Evolutionary conservation across 1,284 basidiomycete species (phyloP), one percentile per base, ranked within the genome.

Genomic region (Ceratobasidium sp.): DNA sequence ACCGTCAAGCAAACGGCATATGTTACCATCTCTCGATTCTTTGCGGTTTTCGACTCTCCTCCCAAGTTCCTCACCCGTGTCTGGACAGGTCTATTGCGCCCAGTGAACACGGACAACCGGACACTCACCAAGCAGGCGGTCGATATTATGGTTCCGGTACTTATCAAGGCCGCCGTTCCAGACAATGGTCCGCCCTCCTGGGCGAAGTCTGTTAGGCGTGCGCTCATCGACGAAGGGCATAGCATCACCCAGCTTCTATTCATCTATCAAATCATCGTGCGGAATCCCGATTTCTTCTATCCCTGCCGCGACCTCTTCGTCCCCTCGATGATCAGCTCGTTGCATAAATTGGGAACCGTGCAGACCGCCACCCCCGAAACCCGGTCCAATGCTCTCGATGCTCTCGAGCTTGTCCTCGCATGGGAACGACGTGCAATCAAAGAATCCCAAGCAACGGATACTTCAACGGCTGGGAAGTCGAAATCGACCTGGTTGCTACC

Each of bases 1-100:
- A 92, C 97, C 6, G 95, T 99, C 81, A 98, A 97, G 84, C 96
- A 99, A 82, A 95, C 95, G 32, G 95, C 96, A 0, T 97, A 97
- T 82, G 89, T 98, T 40, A 89, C 99, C 22, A 93, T 95, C 44
- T 95, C 97, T n/a, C 91, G 94, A 65, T 99, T 99, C 88, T 96
- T 98, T 82, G 92, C 93, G 49, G 91, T 90, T 1, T 98, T 95
- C 83, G 95, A 95, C 62, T 95, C 93, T 4, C 97, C 98, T 0
- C 88, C 91, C 79, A 99, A 99, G 84, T 98, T 99, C 83, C 92
- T 98, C 64, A 87, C 97, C 59, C 90, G 95, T n/a, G 95, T 97
- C 37, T 99, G 97, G 95, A 92, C 92, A 19, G 96, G 95, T 11
- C 86, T 99, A n/a, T 87, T 99, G 77, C 93, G 95, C 46, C 90